Evolutionary conservation across 2,329 filamentous ascomycete species (phyloP).

Genomic region (Emergomyces orientalis): DNA sequence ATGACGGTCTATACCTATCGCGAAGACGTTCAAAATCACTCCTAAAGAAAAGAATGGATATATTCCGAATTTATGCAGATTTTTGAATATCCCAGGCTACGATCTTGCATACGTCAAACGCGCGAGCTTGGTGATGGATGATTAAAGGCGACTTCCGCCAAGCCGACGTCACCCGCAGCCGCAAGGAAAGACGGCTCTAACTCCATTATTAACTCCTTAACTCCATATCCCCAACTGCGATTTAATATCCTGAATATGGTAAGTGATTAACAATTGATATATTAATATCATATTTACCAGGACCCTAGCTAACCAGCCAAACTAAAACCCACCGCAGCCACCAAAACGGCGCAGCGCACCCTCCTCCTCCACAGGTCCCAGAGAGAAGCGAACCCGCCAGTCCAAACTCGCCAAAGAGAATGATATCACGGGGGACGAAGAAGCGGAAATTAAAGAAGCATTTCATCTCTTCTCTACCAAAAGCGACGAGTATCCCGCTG

Average conservation of each 20-base stretch:
- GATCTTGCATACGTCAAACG: neutral
- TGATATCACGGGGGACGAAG: constrained; percentile 72
- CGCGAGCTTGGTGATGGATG: neutral
- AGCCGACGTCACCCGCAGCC: neutral
- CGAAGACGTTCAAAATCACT: neutral
- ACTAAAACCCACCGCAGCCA: constrained; percentile 19
- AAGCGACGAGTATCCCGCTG: constrained; percentile 54
- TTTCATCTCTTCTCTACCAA: constrained; percentile 64
- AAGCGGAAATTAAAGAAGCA: constrained; percentile 83
- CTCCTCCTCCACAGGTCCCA: constrained; percentile 23
- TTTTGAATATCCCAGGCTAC: constrained; percentile 1
- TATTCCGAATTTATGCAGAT: neutral
- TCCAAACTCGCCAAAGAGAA: constrained; percentile 91
- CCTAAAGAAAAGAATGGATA: neutral
- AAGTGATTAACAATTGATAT: neutral
- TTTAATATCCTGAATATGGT: neutral
- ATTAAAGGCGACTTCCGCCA: neutral
- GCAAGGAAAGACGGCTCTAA: neutral
- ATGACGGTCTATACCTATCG: neutral
- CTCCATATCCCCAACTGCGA: neutral
- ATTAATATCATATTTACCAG: no score
- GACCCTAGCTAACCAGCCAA: neutral
- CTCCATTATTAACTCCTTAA: neutral
- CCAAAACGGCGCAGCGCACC: constrained; percentile 30
- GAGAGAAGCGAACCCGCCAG: constrained; percentile 44